Conservation (phyloP, 805 yeast species). For the Schizosaccharomyces japonicus region DNA sequence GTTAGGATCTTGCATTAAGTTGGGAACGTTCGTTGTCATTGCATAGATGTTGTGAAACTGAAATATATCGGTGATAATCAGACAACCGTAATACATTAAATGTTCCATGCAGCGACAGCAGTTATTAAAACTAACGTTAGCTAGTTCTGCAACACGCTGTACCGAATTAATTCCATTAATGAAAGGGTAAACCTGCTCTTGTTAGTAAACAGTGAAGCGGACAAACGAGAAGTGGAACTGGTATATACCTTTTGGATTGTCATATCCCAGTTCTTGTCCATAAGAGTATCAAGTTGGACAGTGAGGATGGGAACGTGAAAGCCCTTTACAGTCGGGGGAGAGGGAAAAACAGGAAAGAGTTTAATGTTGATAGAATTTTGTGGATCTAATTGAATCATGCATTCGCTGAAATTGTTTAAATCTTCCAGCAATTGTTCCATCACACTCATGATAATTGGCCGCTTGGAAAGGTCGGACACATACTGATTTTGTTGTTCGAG, state of each 20-base stretch:
- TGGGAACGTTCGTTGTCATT: conserved; percentile 53
- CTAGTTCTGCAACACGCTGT: conserved; percentile 45
- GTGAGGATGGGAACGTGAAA: conserved; percentile 85
- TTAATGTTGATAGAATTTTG: conserved; percentile 82
- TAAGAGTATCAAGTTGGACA: conserved; percentile 43
- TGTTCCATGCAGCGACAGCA: conserved; percentile 79
- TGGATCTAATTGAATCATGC: conserved; percentile 76
- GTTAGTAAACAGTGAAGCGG: background rate
- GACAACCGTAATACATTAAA: conserved; percentile 57
- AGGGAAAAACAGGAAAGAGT: conserved; percentile 66
- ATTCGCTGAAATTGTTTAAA: conserved; percentile 81
- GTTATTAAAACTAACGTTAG: conserved; percentile 55
- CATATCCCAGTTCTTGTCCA: conserved; percentile 92
- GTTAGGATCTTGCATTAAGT: conserved; percentile 36
- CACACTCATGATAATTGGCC: conserved; percentile 40
- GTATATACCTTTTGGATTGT: conserved; percentile 55
- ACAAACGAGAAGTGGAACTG: background rate
- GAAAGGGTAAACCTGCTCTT: conserved; percentile 35
- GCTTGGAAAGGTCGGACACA: conserved; percentile 32
- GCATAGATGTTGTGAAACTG: conserved; percentile 78
- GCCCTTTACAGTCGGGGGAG: conserved; percentile 52
- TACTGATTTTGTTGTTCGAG: conserved; percentile 72
- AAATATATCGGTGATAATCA: conserved; percentile 62
- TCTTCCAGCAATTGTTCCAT: conserved; percentile 85
- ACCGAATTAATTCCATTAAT: conserved; percentile 78